These are phyloP conservation scores for Crithidia sp. DNA, from an alignment of 208 protist species.

Conservation along the genomic window DNA sequence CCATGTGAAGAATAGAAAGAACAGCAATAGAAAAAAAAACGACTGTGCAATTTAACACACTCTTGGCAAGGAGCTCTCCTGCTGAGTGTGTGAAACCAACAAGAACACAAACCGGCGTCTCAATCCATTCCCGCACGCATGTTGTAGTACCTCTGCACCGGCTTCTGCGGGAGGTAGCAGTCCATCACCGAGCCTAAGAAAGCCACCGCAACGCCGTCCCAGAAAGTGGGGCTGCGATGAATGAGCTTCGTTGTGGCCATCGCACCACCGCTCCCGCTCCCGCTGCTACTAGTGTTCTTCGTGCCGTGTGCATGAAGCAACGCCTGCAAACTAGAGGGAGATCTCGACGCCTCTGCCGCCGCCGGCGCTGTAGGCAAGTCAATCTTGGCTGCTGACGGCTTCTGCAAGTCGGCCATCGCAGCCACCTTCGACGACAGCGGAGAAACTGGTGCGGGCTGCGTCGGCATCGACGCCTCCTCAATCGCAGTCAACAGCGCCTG, in stretches of 20 bases:
- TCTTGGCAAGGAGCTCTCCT: no score
- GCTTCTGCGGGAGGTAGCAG: constrained; percentile 79
- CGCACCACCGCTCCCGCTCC: background rate
- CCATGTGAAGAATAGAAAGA: background rate
- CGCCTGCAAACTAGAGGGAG: background rate
- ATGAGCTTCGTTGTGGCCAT: background rate
- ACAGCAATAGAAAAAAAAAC: background rate
- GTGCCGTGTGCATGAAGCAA: background rate
- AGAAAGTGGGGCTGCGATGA: constrained; percentile 55
- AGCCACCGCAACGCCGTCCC: constrained; percentile 82
- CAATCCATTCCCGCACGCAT: constrained; percentile 74
- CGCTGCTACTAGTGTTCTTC: background rate
- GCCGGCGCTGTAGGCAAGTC: no score
- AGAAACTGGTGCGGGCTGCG: background rate
- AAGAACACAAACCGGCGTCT: background rate
- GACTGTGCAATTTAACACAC: background rate
- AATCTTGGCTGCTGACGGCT: background rate
- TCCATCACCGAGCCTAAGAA: constrained; percentile 85
- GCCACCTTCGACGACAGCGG: constrained; percentile 8
- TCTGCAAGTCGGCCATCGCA: constrained; percentile 12
- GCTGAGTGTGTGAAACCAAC: no score
- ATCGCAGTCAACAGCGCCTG: constrained; percentile 10
- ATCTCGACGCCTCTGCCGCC: background rate
- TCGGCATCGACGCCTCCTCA: background rate
- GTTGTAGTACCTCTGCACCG: constrained; percentile 68